These are phyloP conservation scores for Suillus decipiens DNA, from an alignment of 768 basidiomycete species.

Conservation along the genomic window DNA sequence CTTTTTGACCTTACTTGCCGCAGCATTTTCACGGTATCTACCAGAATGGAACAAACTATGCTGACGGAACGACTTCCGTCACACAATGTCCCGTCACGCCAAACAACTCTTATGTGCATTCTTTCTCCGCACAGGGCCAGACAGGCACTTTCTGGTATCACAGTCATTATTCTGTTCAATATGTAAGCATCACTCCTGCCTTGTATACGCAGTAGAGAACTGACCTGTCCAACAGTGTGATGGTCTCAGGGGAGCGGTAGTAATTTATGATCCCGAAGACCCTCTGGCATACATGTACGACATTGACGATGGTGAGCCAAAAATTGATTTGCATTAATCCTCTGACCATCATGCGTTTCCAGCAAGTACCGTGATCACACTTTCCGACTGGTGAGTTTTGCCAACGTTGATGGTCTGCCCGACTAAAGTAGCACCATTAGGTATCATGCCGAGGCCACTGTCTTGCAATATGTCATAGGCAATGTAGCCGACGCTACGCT, in stretches of 20 bases:
- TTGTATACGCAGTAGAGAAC: not conserved
- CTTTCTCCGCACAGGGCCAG: slow-evolving; percentile 24
- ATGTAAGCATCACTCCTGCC: slow-evolving; percentile 19
- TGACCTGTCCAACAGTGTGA: slow-evolving; percentile 16
- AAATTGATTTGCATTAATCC: not conserved
- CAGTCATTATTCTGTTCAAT: slow-evolving; percentile 39
- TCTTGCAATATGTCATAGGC: slow-evolving; percentile 18
- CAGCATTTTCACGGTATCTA: slow-evolving; percentile 61
- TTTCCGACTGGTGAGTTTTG: slow-evolving; percentile 37
- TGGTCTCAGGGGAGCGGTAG: slow-evolving; percentile 30
- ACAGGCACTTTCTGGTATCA: slow-evolving; percentile 39
- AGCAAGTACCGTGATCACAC: slow-evolving; percentile 45
- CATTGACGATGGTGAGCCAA: slow-evolving; percentile 40
- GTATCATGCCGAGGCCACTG: slow-evolving; percentile 23
- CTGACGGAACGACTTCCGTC: slow-evolving; percentile 44
- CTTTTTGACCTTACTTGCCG: not conserved
- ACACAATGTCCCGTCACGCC: slow-evolving; percentile 34
- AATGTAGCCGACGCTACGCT: slow-evolving; percentile 30
- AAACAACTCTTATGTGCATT: slow-evolving; percentile 22
- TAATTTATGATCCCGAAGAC: slow-evolving; percentile 46
- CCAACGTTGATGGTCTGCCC: not conserved
- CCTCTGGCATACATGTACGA: slow-evolving; percentile 41
- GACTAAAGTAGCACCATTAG: slow-evolving; percentile 11
- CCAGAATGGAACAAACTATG: slow-evolving; percentile 43
- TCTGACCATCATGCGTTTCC: not conserved